Evolutionary conservation across 306 rosid species (phyloP).

Genomic region (Casuarina equisetifolia): DNA sequence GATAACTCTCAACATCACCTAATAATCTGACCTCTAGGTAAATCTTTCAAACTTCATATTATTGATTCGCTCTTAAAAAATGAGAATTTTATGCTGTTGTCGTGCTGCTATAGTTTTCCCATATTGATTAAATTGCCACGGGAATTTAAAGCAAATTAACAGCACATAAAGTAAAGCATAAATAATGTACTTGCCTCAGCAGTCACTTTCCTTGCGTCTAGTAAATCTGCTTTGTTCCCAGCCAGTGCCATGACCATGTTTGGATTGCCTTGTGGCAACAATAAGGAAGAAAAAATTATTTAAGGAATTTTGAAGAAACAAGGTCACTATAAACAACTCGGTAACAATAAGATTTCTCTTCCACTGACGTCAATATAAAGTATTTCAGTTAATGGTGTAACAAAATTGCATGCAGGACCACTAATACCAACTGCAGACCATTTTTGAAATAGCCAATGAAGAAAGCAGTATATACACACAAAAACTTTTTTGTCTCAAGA

Average conservation of each 20-base stretch:
- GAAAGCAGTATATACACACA: not conserved
- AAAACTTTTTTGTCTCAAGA: not conserved
- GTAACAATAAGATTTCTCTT: not conserved
- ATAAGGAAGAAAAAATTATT: constrained; percentile 7
- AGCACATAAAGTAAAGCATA: not conserved
- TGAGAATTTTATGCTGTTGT: not conserved
- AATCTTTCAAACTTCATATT: not conserved
- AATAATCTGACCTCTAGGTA: not conserved
- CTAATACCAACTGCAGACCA: not conserved
- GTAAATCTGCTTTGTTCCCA: constrained; percentile 59
- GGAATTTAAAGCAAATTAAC: not conserved
- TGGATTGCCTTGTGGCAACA: constrained; percentile 42
- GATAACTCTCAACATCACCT: not conserved
- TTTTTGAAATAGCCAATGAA: constrained; percentile 2
- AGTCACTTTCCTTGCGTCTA: constrained; percentile 51
- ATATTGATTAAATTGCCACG: not conserved
- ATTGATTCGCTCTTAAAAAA: not conserved
- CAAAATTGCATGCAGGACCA: not conserved
- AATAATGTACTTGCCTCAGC: constrained; percentile 46
- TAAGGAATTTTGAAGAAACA: not conserved
- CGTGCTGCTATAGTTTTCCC: not conserved
- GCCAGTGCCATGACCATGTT: constrained; percentile 70
- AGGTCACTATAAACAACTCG: not conserved
- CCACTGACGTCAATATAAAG: not conserved
- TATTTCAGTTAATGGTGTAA: not conserved